These are phyloP conservation scores for Picea abies DNA, from an alignment of 83 land plant species.

Conservation along the genomic window DNA sequence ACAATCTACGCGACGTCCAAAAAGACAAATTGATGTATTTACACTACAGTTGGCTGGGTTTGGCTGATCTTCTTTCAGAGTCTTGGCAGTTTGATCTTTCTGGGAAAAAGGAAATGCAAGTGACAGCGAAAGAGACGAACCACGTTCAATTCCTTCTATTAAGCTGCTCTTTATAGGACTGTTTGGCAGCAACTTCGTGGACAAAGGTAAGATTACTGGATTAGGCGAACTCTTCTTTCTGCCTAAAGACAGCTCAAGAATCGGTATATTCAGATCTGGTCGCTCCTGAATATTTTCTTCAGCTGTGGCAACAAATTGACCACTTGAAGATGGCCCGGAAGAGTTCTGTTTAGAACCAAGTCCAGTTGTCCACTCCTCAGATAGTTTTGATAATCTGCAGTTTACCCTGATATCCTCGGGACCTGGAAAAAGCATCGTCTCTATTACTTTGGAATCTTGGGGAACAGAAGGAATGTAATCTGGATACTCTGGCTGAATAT, in stretches of 20 bases:
- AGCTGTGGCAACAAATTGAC: not conserved
- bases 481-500: not conserved
- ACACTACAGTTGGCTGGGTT: slow-evolving; percentile 10
- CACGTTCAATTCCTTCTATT: slow-evolving; percentile 12
- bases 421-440: slow-evolving; percentile 38
- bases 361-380: slow-evolving; percentile 6
- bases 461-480: not conserved
- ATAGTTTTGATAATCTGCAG: not conserved
- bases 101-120: slow-evolving; percentile 16
- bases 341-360: slow-evolving; percentile 3
- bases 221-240: slow-evolving; percentile 26
- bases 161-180: slow-evolving; percentile 4
- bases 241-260: slow-evolving; percentile 62
- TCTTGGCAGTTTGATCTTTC: not conserved
- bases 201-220: slow-evolving; percentile 22
- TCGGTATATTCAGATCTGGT: slow-evolving; percentile 30
- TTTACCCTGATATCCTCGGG: slow-evolving; percentile 6
- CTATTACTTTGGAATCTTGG: slow-evolving; percentile 15
- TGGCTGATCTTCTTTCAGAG: slow-evolving; percentile 1
- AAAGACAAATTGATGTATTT: slow-evolving; percentile 17
- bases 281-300: slow-evolving; percentile 21
- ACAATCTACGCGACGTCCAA: slow-evolving; percentile 12
- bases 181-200: slow-evolving; percentile 16
- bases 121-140: slow-evolving; percentile 22
- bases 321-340: slow-evolving; percentile 9